Evolutionary conservation across 192 early-diverging fungal genomes (phyloP).

Genomic region (Coemansia sp.): DNA sequence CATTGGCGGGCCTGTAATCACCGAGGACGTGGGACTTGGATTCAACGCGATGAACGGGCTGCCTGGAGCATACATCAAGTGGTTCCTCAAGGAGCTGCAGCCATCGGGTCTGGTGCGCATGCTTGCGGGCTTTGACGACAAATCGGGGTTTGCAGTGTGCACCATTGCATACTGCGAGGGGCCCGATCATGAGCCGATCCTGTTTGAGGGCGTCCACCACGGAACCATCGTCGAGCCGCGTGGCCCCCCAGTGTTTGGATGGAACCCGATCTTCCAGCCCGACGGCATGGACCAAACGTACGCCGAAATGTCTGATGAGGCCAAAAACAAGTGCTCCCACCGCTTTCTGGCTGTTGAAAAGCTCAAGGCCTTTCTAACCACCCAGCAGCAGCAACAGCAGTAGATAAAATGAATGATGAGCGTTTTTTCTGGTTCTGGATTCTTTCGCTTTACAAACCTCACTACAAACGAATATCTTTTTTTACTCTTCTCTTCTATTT

Average conservation of each 20-base stretch:
- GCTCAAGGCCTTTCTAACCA: conserved; percentile 56
- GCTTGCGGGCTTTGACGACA: conserved; percentile 86
- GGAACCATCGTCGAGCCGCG: conserved; percentile 85
- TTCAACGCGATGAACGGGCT: conserved; percentile 93
- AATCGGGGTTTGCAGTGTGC: conserved; percentile 84
- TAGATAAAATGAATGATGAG: neutral
- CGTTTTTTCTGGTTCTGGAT: neutral
- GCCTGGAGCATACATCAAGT: conserved; percentile 91
- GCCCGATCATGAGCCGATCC: conserved; percentile 73
- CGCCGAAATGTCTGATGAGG: conserved; percentile 81
- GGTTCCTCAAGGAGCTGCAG: conserved; percentile 85
- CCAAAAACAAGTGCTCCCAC: conserved; percentile 93
- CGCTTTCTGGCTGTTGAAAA: conserved; percentile 73
- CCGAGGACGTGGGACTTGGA: conserved; percentile 92
- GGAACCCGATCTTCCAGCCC: conserved; percentile 96
- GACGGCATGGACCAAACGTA: conserved; percentile 71
- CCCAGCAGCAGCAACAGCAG: conserved; percentile 12
- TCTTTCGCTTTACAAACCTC: neutral
- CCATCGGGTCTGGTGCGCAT: conserved; percentile 77
- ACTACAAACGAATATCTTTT: too few species aligned
- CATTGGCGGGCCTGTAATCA: conserved; percentile 73
- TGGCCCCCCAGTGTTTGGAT: conserved; percentile 86
- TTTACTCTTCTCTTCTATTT: neutral
- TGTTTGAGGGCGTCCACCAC: conserved; percentile 83
- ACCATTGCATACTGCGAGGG: conserved; percentile 87